phyloP scores from a whole-genome alignment of 768 basidiomycete species.

The Mrakia frigida region DNA sequence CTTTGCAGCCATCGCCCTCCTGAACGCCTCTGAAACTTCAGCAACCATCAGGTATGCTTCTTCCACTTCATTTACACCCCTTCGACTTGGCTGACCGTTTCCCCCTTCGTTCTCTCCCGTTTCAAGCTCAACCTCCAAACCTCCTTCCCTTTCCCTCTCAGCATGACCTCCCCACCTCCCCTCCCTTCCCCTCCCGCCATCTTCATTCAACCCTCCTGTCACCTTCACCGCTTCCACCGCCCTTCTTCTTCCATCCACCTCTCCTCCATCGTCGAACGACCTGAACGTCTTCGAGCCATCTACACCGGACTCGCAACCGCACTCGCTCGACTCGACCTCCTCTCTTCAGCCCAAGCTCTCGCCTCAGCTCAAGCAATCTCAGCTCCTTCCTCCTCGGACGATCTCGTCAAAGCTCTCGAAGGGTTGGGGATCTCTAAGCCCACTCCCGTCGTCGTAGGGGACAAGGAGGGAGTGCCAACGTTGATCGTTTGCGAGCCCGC shows the following conservation, averaged over 20 bases:
- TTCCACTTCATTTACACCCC: too few relatives aligned
- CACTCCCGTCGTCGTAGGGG: background rate
- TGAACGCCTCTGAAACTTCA: background rate
- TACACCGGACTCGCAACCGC: constrained; percentile 75
- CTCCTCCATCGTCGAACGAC: constrained; percentile 79
- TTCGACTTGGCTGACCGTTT: too few relatives aligned
- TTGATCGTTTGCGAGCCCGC: background rate
- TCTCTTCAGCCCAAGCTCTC: constrained; percentile 46
- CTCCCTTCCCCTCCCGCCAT: constrained; percentile 30
- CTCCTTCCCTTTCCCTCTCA: background rate
- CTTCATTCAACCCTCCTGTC: constrained; percentile 45
- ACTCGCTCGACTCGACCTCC: constrained; percentile 62
- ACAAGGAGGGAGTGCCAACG: background rate
- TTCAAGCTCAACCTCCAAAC: background rate
- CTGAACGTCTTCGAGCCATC: constrained; percentile 80
- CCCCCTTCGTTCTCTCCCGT: too few relatives aligned
- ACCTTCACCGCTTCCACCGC: constrained; percentile 59
- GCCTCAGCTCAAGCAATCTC: constrained; percentile 33
- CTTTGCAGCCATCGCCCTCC: background rate
- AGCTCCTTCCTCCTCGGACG: constrained; percentile 7
- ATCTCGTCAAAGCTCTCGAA: constrained; percentile 20
- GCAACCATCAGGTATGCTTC: too few relatives aligned
- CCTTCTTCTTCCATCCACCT: constrained; percentile 49
- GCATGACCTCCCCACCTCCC: background rate
- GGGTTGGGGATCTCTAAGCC: constrained; percentile 13